Percentiles rank a stretch among this genome's conserved stretches.
Conservation (phyloP, 495 filamentous ascomycete species). For the Neurospora intermedia region DNA sequence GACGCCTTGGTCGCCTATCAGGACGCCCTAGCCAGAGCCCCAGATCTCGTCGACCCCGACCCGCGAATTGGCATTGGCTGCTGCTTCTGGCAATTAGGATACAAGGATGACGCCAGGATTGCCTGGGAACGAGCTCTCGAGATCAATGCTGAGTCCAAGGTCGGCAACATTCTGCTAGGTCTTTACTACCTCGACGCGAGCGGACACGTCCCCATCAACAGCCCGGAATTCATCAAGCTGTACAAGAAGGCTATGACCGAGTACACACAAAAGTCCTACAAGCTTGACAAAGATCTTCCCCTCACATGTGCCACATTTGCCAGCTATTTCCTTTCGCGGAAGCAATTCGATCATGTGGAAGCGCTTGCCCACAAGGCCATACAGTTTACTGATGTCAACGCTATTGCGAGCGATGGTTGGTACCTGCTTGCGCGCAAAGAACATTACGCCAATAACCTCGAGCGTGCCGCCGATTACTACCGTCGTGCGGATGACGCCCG, state of each 20-base stretch:
- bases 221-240: conserved; percentile 61
- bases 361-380: conserved; percentile 84
- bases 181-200: conserved; percentile 79
- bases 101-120: conserved; percentile 79
- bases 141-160: conserved; percentile 80
- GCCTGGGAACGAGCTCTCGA: conserved; percentile 86
- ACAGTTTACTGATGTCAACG: conserved; percentile 87
- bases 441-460: conserved; percentile 58
- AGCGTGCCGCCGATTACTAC: conserved; percentile 72
- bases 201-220: conserved; percentile 62
- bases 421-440: conserved; percentile 84
- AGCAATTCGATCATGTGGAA: conserved; percentile 67
- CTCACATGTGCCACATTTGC: conserved; percentile 85
- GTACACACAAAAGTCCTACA: conserved; percentile 89
- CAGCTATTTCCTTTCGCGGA: conserved; percentile 73
- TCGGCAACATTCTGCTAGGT: conserved; percentile 81
- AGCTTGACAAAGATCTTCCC: conserved; percentile 86
- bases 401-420: conserved; percentile 93
- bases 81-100: conserved; percentile 89
- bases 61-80: conserved; percentile 90
- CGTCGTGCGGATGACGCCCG: conserved; percentile 77
- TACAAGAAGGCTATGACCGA: conserved; percentile 92
- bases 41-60: conserved; percentile 85
- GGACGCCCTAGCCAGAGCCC: conserved; percentile 70
- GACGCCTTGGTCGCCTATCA: conserved; percentile 81